Evolutionary conservation across 495 filamentous ascomycete genomes (phyloP), one percentile per base, ranked within the genome.

Genomic region (Penicillium macrosclerotiorum): DNA sequence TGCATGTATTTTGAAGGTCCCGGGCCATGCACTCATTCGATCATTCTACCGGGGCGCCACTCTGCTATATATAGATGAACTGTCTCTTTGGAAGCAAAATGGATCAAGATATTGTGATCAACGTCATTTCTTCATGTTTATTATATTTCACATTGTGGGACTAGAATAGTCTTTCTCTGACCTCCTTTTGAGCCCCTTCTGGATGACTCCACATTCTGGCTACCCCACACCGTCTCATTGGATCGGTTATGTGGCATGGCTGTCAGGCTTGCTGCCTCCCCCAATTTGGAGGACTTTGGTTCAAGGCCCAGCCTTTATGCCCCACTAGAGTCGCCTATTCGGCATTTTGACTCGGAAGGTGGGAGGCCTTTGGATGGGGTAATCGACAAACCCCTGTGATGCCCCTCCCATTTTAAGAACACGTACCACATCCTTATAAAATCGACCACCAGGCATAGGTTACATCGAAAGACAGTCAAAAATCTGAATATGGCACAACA

Each of bases 311-410:
- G 25, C 29, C 24, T 18, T 18, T 19, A 14, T 39, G 27, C 51
- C 46, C 42, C 47, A 38, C 46, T 19, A 33, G 24, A 50, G 47
- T 55, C 42, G 52, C 52, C 52, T 55, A 50, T 42, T 47, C 34
- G 47, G 46, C 12, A 14, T 16, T 42, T 45, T 57, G 46, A 41
- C 49, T 53, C 45, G 42, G 54, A 47, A 42, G 6, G 19, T 8
- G 22, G 40, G 40, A 8, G 27, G 30, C 12, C 13, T 34, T 14
- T 25, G 14, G 29, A 45, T 31, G 17, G 6, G 25, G 39, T 44
- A 25, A 32, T 4, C 31, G 14, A 42, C 37, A 5, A 20, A 22
- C 22, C 26, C 39, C 18, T 22, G 5, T 45, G 45, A 40, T 33
- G 5, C 24, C 30, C 31, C 51, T 41, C 45, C 18, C 25, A 9